Evolutionary conservation across 805 yeast genomes (phyloP).

Genomic region (Saturnispora sanitii): DNA sequence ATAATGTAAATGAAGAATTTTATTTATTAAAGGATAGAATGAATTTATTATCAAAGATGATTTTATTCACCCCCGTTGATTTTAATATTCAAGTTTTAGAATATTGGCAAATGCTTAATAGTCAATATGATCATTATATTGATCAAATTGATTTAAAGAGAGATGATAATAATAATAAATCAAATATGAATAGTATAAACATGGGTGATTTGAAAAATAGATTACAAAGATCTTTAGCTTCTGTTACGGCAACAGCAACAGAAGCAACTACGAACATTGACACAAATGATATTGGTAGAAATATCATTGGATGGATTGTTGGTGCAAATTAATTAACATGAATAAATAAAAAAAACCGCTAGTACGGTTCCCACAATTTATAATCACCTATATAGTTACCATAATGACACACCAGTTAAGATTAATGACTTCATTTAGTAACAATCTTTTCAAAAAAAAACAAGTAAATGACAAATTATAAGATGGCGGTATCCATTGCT

Average conservation of each 20-base stretch:
- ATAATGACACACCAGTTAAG: no score
- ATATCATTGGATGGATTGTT: constrained; percentile 28
- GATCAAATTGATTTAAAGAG: background rate
- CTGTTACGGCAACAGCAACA: constrained; percentile 15
- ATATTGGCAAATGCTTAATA: constrained; percentile 50
- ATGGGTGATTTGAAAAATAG: constrained; percentile 20
- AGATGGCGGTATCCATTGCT: no score
- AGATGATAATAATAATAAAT: background rate
- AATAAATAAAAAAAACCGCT: no score
- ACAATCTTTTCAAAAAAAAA: no score
- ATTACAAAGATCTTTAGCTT: constrained; percentile 22
- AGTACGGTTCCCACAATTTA: no score
- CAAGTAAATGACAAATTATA: no score
- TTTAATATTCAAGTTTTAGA: constrained; percentile 46
- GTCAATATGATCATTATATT: constrained; percentile 21
- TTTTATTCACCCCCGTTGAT: constrained; percentile 43
- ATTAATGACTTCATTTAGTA: no score
- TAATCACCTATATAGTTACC: no score
- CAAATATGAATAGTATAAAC: background rate
- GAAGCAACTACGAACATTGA: constrained; percentile 18
- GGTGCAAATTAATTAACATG: constrained; percentile 24
- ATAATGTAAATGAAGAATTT: constrained; percentile 10
- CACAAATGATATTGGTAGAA: constrained; percentile 23
- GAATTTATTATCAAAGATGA: constrained; percentile 40
- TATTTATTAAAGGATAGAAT: constrained; percentile 31